Conservation (phyloP, 352 stramenopile species). For the Phytophthora chlamydospora region DNA sequence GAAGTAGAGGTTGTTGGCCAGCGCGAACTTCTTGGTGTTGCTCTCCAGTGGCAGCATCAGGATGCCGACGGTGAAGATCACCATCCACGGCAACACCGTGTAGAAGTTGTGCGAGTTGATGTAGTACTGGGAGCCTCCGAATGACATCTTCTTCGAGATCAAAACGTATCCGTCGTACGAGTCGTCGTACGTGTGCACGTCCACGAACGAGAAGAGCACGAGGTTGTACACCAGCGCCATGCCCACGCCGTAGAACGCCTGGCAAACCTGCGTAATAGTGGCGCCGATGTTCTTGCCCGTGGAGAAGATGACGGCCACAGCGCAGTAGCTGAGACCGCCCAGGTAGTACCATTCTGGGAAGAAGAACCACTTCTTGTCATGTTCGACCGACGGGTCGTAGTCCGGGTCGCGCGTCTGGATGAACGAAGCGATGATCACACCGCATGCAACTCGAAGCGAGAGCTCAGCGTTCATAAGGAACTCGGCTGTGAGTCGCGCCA, state of each 20-base stretch:
- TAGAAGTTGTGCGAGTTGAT: slow-evolving; percentile 83
- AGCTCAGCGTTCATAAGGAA: slow-evolving; percentile 77
- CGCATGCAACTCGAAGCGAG: slow-evolving; percentile 66
- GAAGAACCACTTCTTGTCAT: slow-evolving; percentile 75
- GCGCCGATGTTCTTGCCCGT: slow-evolving; percentile 72
- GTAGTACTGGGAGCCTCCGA: slow-evolving; percentile 65
- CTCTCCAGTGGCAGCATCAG: slow-evolving; percentile 71
- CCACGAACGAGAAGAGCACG: slow-evolving; percentile 57
- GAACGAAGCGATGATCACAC: slow-evolving; percentile 70
- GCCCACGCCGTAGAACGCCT: slow-evolving; percentile 79
- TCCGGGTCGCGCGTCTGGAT: slow-evolving; percentile 66
- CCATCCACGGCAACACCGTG: slow-evolving; percentile 71
- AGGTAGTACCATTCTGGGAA: slow-evolving; percentile 74
- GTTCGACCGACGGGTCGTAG: slow-evolving; percentile 45
- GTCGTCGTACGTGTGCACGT: slow-evolving; percentile 50
- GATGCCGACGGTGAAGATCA: slow-evolving; percentile 71
- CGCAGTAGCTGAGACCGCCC: slow-evolving; percentile 74
- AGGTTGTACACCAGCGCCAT: slow-evolving; percentile 85
- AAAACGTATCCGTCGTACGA: slow-evolving; percentile 57
- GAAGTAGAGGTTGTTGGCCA: slow-evolving; percentile 88
- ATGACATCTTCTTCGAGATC: slow-evolving; percentile 60
- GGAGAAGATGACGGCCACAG: slow-evolving; percentile 80
- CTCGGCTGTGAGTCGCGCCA: slow-evolving; percentile 40
- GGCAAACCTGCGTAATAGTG: slow-evolving; percentile 70
- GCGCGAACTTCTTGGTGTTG: slow-evolving; percentile 88